Evolutionary conservation across 2,329 filamentous ascomycete genomes (phyloP).

Genomic region (Colletotrichum falcatum): DNA sequence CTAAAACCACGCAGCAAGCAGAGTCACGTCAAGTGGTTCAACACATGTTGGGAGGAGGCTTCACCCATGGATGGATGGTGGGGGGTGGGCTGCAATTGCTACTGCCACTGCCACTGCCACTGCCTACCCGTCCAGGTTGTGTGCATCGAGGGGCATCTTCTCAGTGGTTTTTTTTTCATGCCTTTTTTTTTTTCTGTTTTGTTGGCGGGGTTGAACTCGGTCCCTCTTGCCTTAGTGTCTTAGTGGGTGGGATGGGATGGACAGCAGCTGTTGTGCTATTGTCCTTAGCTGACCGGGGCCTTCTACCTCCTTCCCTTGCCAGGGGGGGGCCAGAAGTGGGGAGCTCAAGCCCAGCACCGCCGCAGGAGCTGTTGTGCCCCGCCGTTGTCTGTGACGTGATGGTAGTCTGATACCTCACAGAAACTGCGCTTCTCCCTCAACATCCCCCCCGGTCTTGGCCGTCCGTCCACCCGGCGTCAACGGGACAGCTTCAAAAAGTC

Average conservation of each 20-base stretch:
- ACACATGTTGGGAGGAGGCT: conserved; percentile 39
- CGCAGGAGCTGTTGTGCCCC: conserved; percentile 27
- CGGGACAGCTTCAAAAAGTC: conserved; percentile 5
- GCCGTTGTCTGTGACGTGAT: conserved; percentile 43
- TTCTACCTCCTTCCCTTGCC: background rate
- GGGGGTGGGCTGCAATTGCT: conserved; percentile 35
- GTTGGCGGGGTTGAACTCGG: conserved; percentile 43
- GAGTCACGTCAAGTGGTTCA: conserved; percentile 36
- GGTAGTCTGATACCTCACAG: conserved; percentile 35
- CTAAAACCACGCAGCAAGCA: conserved; percentile 31
- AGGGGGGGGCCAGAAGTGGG: background rate
- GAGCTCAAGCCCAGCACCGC: background rate
- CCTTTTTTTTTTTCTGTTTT: conserved; percentile 29
- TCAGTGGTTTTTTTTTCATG: conserved; percentile 31
- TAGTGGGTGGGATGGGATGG: conserved; percentile 35
- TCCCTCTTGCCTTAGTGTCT: conserved; percentile 15
- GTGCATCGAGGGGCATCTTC: conserved; percentile 14
- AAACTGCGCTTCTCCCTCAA: conserved; percentile 14
- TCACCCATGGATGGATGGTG: conserved; percentile 36
- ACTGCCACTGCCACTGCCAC: too few relatives aligned
- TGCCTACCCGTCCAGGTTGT: background rate
- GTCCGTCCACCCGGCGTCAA: conserved; percentile 1
- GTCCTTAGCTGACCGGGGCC: conserved; percentile 2
- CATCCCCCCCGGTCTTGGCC: conserved; percentile 3
- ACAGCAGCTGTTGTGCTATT: background rate